Evolutionary conservation across 495 filamentous ascomycete genomes (phyloP).

Genomic region (Hypoxylon fragiforme): DNA sequence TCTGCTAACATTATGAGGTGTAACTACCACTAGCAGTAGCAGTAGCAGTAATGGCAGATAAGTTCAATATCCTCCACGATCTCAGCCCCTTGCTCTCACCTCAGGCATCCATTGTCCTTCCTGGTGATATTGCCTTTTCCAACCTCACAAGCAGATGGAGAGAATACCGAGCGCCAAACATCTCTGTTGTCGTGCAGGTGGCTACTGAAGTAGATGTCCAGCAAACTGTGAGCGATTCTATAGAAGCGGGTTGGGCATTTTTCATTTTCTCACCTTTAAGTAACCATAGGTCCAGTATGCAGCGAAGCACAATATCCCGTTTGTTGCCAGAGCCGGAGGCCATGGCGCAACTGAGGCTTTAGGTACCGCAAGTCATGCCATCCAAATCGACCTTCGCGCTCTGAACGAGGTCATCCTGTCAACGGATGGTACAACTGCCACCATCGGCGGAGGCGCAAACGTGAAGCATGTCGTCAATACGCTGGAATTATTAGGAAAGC

Average conservation of each 20-base stretch:
- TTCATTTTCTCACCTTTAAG: not conserved
- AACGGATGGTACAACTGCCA: constrained; percentile 45
- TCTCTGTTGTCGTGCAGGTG: constrained; percentile 45
- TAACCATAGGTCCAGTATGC: constrained; percentile 23
- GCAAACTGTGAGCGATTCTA: constrained; percentile 35
- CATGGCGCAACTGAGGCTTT: constrained; percentile 16
- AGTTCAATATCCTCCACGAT: not conserved
- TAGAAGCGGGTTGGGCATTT: too few species aligned
- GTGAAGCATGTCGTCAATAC: constrained; percentile 17
- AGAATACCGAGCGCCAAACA: constrained; percentile 36
- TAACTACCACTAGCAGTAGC: too few species aligned
- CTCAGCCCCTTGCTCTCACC: constrained; percentile 1
- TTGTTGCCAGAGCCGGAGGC: constrained; percentile 20
- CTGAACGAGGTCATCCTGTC: constrained; percentile 37
- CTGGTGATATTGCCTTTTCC: constrained; percentile 27
- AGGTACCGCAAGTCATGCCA: constrained; percentile 10
- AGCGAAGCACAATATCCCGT: constrained; percentile 1
- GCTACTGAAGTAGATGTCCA: constrained; percentile 47
- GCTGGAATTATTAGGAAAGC: constrained; percentile 20
- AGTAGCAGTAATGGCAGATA: not conserved
- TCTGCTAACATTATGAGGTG: too few species aligned
- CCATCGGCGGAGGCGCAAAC: constrained; percentile 51
- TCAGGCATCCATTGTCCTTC: constrained; percentile 5
- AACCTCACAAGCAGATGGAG: constrained; percentile 47
- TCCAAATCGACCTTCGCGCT: constrained; percentile 37